Evolutionary conservation across 805 yeast species (phyloP).

Genomic region (Allodekkera sacchari): DNA sequence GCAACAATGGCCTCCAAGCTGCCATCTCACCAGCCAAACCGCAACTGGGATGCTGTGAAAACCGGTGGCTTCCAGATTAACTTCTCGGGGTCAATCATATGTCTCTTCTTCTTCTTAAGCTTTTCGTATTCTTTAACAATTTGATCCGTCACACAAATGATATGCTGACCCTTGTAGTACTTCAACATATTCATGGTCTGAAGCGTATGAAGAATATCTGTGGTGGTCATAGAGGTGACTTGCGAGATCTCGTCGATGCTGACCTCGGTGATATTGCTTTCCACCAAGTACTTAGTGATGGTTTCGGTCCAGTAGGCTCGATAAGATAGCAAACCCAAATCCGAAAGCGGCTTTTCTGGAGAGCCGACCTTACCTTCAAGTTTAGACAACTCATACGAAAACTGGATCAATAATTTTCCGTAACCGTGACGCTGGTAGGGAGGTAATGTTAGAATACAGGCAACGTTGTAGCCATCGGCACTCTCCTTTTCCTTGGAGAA

Average conservation of each 20-base stretch:
- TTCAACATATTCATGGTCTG: slow-evolving; percentile 84
- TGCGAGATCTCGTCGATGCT: slow-evolving; percentile 82
- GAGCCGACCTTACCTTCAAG: slow-evolving; percentile 89
- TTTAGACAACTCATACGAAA: slow-evolving; percentile 83
- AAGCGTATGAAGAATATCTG: slow-evolving; percentile 88
- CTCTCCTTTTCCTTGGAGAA: slow-evolving; percentile 96
- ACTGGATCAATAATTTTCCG: slow-evolving; percentile 86
- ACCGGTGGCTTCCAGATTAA: slow-evolving; percentile 93
- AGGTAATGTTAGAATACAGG: slow-evolving; percentile 93
- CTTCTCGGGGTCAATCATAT: slow-evolving; percentile 61
- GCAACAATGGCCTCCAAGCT: no score
- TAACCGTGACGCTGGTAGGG: slow-evolving; percentile 94
- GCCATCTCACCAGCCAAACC: slow-evolving; percentile 94
- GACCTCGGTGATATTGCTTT: slow-evolving; percentile 43
- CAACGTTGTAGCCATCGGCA: slow-evolving; percentile 91
- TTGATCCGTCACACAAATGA: slow-evolving; percentile 78
- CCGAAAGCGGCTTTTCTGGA: slow-evolving; percentile 95
- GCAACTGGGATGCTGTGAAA: slow-evolving; percentile 88
- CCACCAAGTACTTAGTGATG: slow-evolving; percentile 63
- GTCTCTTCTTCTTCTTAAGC: slow-evolving; percentile 55
- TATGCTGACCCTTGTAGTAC: slow-evolving; percentile 93
- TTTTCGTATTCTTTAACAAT: slow-evolving; percentile 70
- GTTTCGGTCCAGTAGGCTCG: slow-evolving; percentile 97
- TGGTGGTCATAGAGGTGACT: slow-evolving; percentile 89
- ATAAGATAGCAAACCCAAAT: slow-evolving; percentile 85